Base-by-base conservation (phyloP, 1,284 basidiomycete genomes). In the Pseudozyma thailandica region DNA sequence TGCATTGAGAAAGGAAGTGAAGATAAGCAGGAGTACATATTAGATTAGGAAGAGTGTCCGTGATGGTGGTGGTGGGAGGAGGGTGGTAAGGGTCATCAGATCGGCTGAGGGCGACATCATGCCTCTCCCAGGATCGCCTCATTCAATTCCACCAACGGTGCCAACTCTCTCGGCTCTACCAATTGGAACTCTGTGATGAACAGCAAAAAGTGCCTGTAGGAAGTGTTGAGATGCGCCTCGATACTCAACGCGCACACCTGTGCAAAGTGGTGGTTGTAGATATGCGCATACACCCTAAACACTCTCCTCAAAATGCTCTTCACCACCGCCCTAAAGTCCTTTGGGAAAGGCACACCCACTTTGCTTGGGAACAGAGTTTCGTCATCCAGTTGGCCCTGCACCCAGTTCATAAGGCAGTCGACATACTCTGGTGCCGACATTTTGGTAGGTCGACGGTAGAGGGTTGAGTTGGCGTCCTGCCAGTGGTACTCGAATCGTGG, bases 241-340 rank as follows among this genome's bases (percentile, higher is more conserved):
- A 99, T 97, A 15, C 94, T 94, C 47, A 99, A 85, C 8, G 95
- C 96, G 84, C 95, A 98, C 64, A 98, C 93, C 81, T 98, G 95
- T 78, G 98, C 95, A 84, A 99, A 98, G 85, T 99, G 96, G 78
- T 94, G 94, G 87, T 95, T 96, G 86, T 99, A 99, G 79, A 98
- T 90, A 84, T 99, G 96, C 21, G 94, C 96, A 82, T 99, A 99
- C 39, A 99, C 92, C 15, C 96, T 88, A 87, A 98, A 98, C 46
- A 99, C 85, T 25, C 96, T 88, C 50, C 96, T 88, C 57, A 94
- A 88, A 61, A 99, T 94, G 15, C 92, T 93, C 83, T 93, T 91
- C 68, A 97, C 90, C 0, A 92, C 95, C 20, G 92, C 90, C 42
- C 90, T 89, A 85, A 98, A 98, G 79, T 90, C 92, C 80, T 88